Evolutionary conservation across 1,284 basidiomycete species (phyloP).

Genomic region (Cutaneotrichosporon sp.): DNA sequence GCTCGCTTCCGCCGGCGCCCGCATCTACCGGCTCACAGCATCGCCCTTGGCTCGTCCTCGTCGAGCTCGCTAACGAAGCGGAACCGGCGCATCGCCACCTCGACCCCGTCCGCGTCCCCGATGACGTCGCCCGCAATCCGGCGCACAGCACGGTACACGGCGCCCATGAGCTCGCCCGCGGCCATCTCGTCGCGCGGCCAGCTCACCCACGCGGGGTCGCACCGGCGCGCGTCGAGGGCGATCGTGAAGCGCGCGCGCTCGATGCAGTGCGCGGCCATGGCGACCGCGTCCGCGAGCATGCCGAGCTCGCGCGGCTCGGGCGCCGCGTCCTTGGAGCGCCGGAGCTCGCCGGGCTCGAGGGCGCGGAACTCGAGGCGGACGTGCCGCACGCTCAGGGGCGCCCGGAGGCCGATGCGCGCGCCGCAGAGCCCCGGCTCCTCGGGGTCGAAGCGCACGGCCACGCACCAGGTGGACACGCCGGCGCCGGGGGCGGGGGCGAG

Average conservation of each 20-base stretch:
- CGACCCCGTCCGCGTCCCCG: not conserved
- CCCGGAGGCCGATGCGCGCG: conserved; percentile 1
- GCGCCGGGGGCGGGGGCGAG: not conserved
- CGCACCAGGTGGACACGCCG: not conserved
- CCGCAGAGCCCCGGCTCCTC: conserved; percentile 8
- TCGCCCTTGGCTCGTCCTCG: not conserved
- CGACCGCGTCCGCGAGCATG: conserved; percentile 6
- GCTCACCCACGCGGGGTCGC: not conserved
- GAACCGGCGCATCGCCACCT: conserved; percentile 5
- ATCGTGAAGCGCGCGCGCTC: conserved; percentile 1
- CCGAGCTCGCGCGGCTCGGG: conserved; percentile 4
- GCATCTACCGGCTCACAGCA: not conserved
- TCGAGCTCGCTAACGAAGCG: not conserved
- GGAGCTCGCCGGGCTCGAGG: conserved; percentile 7
- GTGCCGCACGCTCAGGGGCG: not conserved
- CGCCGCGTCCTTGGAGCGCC: not conserved
- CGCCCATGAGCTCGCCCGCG: not conserved
- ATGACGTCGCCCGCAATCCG: not conserved
- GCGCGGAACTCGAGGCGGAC: not conserved
- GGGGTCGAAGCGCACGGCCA: conserved; percentile 6
- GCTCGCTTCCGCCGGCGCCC: no score
- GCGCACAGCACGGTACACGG: not conserved
- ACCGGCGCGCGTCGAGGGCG: not conserved
- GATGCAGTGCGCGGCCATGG: conserved; percentile 3
- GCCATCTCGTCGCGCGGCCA: conserved; percentile 1